Evolutionary conservation across 2,329 filamentous ascomycete genomes (phyloP), one percentile per base, ranked within the genome.

Genomic region (Ciborinia camelliae): DNA sequence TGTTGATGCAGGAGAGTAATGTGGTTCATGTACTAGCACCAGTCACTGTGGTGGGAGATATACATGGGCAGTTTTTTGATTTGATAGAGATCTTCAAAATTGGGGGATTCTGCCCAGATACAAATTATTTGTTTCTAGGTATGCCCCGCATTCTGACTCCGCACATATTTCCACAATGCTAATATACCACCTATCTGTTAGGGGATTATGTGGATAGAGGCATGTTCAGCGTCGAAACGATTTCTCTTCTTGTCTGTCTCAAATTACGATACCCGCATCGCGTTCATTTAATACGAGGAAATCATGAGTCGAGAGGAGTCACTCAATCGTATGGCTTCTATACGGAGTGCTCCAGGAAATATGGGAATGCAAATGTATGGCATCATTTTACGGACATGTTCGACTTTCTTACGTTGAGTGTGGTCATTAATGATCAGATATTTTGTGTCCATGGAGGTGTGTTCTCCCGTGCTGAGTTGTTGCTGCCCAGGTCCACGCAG

Each of bases 351-450:
- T 92, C 90, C 26, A 89, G 95, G 71, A 99, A 99, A 79, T 99
- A 99, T 78, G 95, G 95, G 76, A 98, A 97, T 75, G 92, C 95
- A 69, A 97, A 95, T 73, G 95, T 99, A 28, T 99, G 95, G 95
- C 95, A 99, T 78, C 95, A 98, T 77, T 99, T 99, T 76, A 99
- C 95, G 70, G 95, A 99, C 80, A 98, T 99, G 93, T 99, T 99
- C 79, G 95, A 99, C 79, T 99, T 96, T 77, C 83, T 99, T 69
- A 98, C 94, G 9, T 82, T 99, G 65, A 96, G 91, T 73, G 96
- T 98, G 67, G 94, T 99, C 69, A 99, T 99, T 76, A 96, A 98
- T 77, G 90, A 99, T 77, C 91, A 98, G 77, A 99, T 99, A 71
- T 99, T 99, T 77, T 99, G 95, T 77, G 95, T 99, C 8, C 95